Evolutionary conservation across 2,329 filamentous ascomycete species (phyloP), one percentile per base, ranked within the genome.

Genomic region (Ophiostoma ulmi): DNA sequence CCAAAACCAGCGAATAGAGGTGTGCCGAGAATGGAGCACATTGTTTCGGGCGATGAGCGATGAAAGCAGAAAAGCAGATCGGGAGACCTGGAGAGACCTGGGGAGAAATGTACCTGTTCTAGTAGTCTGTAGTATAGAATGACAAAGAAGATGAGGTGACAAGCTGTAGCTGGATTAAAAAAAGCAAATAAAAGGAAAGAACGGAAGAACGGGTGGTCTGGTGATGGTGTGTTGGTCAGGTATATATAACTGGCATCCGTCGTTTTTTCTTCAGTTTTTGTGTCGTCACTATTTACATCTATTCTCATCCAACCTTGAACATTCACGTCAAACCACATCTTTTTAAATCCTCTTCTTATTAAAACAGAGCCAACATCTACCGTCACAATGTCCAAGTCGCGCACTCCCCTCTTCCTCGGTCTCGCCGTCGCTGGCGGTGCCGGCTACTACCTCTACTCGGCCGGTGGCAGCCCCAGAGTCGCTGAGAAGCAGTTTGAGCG

Each of bases 391-490:
- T 41, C 3, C 20, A 67, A 85, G 83, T 83, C 82, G 74, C 81
- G 81, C 75, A 75, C 80, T 61, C 84, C 85, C 75, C 75, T 84
- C 74, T 77, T 83, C 75, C 77, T 90, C 76, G 90, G 89, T 76
- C 80, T 88, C 75, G 86, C 84, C 72, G 88, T 87, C 74, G 90
- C 86, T 41, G 87, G 87, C 76, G 90, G 88, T 74, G 83, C 89
- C 72, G 93, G 91, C 63, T 98, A 97, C 85, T 98, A 98, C 84
- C 86, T 98, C 73, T 99, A 97, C 85, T 85, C 82, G 69, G 91
- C 94, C 20, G 94, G 94, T 73, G 94, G 94, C 71, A 87, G 88
- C 79, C 85, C 92, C 69, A 92, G 91, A 80, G 88, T 86, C 68
- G 94, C 94, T n/a, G 88, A 93, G 85, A 91, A 94, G 84, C 85